Evolutionary conservation across 345 rosid genomes (phyloP).

Genomic region (Boechera divaricarpa): DNA sequence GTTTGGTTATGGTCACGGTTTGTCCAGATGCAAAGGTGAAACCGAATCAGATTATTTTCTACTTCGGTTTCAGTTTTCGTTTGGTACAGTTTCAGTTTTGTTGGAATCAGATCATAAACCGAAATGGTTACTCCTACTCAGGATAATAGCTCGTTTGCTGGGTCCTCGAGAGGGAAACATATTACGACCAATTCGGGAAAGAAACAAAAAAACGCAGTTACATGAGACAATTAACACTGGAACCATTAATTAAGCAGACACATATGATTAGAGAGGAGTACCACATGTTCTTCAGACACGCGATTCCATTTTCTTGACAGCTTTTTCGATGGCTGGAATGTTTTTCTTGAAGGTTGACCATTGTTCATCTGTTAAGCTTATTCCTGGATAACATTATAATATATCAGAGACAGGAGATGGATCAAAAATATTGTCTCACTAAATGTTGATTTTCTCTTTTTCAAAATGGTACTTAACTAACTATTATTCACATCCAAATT

Average conservation of each 20-base stretch:
- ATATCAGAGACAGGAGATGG: background rate
- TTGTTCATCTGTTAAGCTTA: conserved; percentile 86
- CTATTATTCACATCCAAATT: no score
- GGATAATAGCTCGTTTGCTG: conserved; percentile 8
- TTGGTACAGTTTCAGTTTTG: background rate
- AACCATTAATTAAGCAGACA: conserved; percentile 12
- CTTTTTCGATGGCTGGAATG: conserved; percentile 71
- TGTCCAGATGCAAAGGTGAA: background rate
- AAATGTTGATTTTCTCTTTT: no score
- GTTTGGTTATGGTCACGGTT: no score
- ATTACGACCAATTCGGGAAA: conserved; percentile 13
- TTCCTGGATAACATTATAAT: conserved; percentile 56
- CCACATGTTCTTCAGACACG: conserved; percentile 30
- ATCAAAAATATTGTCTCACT: background rate
- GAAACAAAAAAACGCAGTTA: background rate
- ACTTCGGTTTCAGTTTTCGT: background rate
- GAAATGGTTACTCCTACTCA: background rate
- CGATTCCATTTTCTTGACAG: conserved; percentile 74
- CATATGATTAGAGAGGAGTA: background rate
- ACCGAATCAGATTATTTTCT: background rate
- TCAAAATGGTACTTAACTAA: no score
- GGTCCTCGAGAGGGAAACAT: conserved; percentile 1
- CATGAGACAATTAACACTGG: conserved; percentile 1
- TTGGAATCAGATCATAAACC: background rate
- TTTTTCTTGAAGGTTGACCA: conserved; percentile 71